These are phyloP conservation scores for Boeremia lycopersici DNA, from an alignment of 2,329 filamentous ascomycete genomes.

Conservation along the genomic window DNA sequence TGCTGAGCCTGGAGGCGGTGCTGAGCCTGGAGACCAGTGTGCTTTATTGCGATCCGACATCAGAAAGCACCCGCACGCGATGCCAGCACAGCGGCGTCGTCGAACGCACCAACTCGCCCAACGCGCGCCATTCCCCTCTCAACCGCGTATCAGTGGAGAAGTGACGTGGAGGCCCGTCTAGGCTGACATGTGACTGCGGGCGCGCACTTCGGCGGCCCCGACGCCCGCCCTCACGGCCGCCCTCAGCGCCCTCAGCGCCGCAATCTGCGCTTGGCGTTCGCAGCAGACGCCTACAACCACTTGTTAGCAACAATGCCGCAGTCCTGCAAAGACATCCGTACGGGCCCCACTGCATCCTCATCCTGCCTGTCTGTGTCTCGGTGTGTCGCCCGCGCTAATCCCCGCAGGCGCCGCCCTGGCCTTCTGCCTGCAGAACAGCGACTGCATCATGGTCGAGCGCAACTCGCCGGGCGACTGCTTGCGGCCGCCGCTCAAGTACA, in stretches of 20 bases:
- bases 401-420: constrained; percentile 92
- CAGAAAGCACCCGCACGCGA: neutral
- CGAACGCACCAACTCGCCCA: neutral
- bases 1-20: no score
- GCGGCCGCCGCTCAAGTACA: constrained; percentile 77
- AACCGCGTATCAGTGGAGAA: constrained; percentile 6
- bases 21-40: no score
- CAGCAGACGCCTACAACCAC: no score
- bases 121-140: constrained; percentile 1
- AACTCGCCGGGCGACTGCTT: constrained; percentile 88
- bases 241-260: no score
- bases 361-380: no score
- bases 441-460: constrained; percentile 93
- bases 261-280: no score
- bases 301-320: constrained; percentile 80
- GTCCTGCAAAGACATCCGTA: constrained; percentile 97
- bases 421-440: constrained; percentile 91
- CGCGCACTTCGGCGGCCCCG: constrained; percentile 4
- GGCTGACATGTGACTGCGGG: constrained; percentile 29
- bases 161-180: constrained; percentile 11
- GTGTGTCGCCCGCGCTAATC: no score
- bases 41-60: no score
- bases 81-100: neutral
- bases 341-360: no score
- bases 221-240: no score